phyloP scores from a whole-genome alignment of 768 basidiomycete genomes.

The Porpolomopsis calyptriformis region DNA sequence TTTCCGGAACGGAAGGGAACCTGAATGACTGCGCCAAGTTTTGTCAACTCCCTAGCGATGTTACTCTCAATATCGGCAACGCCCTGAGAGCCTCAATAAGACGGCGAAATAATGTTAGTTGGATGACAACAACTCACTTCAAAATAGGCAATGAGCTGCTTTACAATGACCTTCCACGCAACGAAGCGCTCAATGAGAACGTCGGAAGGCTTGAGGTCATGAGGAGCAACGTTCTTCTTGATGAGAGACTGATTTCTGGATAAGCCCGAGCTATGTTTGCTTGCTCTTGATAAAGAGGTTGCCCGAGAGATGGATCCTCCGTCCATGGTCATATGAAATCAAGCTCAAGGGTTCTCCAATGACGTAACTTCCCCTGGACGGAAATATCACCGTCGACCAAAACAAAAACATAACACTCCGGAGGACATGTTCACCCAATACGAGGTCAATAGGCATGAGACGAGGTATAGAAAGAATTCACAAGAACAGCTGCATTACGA shows the following conservation, averaged over 20 bases:
- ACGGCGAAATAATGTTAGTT: not conserved
- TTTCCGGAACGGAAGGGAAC: conserved; percentile 93
- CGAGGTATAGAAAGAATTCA: too few species aligned
- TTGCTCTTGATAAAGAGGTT: conserved; percentile 58
- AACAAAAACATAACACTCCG: too few species aligned
- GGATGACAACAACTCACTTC: conserved; percentile 30
- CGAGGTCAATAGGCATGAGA: too few species aligned
- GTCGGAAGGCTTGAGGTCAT: conserved; percentile 87
- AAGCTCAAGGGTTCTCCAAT: too few species aligned
- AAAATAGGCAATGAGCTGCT: conserved; percentile 90
- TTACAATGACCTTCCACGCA: conserved; percentile 94
- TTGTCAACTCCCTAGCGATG: conserved; percentile 84
- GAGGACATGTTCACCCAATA: too few species aligned
- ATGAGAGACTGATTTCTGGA: conserved; percentile 81
- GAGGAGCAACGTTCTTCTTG: conserved; percentile 85
- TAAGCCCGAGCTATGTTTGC: conserved; percentile 56
- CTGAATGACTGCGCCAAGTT: conserved; percentile 91
- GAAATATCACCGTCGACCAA: too few species aligned
- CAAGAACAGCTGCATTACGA: too few species aligned
- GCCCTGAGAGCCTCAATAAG: conserved; percentile 22
- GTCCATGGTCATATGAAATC: conserved; percentile 19
- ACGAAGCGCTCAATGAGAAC: conserved; percentile 92
- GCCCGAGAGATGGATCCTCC: conserved; percentile 54
- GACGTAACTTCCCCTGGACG: too few species aligned
- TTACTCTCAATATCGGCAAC: conserved; percentile 87